phyloP scores from a whole-genome alignment of 306 rosid species.

The Cicer judaicum region DNA sequence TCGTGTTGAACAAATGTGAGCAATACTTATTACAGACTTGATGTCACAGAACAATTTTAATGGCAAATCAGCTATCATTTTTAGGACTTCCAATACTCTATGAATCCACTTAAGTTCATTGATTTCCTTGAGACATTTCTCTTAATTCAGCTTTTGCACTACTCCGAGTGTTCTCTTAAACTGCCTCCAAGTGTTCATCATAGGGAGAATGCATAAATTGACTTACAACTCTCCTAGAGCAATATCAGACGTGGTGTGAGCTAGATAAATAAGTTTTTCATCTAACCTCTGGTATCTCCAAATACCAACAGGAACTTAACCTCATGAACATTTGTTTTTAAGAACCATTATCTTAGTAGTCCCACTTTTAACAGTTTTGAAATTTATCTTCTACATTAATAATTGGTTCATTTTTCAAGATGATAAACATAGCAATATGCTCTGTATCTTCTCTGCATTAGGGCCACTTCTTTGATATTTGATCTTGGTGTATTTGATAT shows the following conservation, averaged over 20 bases:
- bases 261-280: no score
- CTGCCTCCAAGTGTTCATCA: no score
- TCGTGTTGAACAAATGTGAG: not conserved
- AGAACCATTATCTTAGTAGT: not conserved
- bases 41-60: not conserved
- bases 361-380: not conserved
- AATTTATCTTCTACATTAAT: not conserved
- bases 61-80: not conserved
- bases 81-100: not conserved
- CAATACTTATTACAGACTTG: not conserved
- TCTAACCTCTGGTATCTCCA: no score
- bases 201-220: no score
- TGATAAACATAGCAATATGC: slow-evolving; percentile 7
- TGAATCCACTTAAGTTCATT: not conserved
- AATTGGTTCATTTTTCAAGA: slow-evolving; percentile 14
- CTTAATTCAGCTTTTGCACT: not conserved
- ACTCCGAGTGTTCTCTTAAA: not conserved
- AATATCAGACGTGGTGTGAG: no score
- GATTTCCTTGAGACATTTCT: not conserved
- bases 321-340: no score
- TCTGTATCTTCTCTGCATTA: not conserved
- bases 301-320: no score
- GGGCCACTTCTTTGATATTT: not conserved
- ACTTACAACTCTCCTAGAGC: no score
- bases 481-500: not conserved